Evolutionary conservation across 2,329 filamentous ascomycete species (phyloP), one percentile per base, ranked within the genome.

Genomic region (Nemania serpens): DNA sequence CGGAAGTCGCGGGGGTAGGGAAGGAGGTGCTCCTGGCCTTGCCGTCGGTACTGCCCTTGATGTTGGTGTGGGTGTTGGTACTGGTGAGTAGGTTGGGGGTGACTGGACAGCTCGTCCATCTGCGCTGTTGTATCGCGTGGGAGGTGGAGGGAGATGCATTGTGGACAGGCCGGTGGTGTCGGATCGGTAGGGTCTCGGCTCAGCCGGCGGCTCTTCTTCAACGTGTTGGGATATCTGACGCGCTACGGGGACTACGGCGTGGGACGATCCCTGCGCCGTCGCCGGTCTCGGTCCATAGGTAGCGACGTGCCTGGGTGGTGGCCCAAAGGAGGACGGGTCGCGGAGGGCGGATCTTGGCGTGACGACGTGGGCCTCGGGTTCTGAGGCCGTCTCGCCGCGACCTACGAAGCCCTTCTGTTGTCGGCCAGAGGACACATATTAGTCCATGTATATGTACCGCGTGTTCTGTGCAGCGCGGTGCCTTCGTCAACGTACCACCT

Each of bases 281-380:
- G 51, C 25, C 25, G 25, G 25, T 29, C 25, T 42, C 39, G 50
- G 55, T 5, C 53, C 55, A 22, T 57, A 46, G n/a, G 51, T 47
- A 20, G 64, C 70, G 12, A 72, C 75, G 63, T 84, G 89, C 69
- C 86, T 93, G 0, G 93, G 93, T 25, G 93, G 93, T 22, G 92
- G 91, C 2, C 85, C 91, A 73, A 96, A 97, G 15, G 86, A 84
- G 1, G 85, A 75, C 1, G 91, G 93, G 72, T 97, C 92, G 72
- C 86, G 88, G 33, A 97, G 82, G 3, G 85, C 81, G 9, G 86
- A 81, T 45, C 96, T 77, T 1, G 93, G 92, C 34, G 84, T 76
- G 46, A 77, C 74, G 66, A 81, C 79, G 57, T 75, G 68, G 20
- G 68, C 62, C 12, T 66, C 64, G 15, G 73, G 68, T 29, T 68